Base-by-base conservation (phyloP, 306 rosid species). In the Luffa aegyptiaca region DNA sequence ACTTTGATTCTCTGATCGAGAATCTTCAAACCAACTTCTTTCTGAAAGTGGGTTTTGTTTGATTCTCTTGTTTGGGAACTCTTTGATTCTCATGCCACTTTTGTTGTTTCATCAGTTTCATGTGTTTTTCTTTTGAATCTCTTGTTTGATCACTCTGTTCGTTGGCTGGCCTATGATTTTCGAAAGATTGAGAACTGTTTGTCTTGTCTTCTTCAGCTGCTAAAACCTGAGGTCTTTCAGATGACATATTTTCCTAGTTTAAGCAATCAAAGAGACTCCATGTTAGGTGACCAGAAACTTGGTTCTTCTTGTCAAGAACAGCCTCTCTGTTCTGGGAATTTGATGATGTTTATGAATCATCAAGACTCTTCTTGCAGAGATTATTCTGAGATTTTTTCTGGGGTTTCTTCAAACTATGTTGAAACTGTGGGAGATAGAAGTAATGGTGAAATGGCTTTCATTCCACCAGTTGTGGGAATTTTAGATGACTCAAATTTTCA, bases 331-430 rank as follows among this genome's bases (percentile, higher is more conserved):
- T 77, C 79, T 75, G 83, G 72, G 37, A 88, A 85, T 80, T 78
- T 85, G 78, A 83, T 87, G 81, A 87, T 89, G 91, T 89, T 88
- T 83, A 83, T 87, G 70, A 90, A 90, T 82, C 90, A 92, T 84
- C 90, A 92, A 83, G 85, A 86, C 44, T 87, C 89, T 58, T 80
- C 88, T 71, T 81, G 91, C 8, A 90, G 90, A 65, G 85, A 95
- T 85, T 94, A 88, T 52, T 85, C 90, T 0, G 89, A 88, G 44
- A 83, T 87, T 80, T 80, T 90, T 17, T 84, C 93, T 42, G 83
- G 84, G 14, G 79, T 56, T 81, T 77, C 84, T 81, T 88, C 90
- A 79, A 87, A 87, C 80, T 84, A 84, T 53, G 69, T 57, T 49
- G 89, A 88, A 71, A 81, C 88, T 73, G 78, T 82, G 31, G 90